phyloP scores from a whole-genome alignment of 2,329 filamentous ascomycete species.

The Pyrenophora graminea region DNA sequence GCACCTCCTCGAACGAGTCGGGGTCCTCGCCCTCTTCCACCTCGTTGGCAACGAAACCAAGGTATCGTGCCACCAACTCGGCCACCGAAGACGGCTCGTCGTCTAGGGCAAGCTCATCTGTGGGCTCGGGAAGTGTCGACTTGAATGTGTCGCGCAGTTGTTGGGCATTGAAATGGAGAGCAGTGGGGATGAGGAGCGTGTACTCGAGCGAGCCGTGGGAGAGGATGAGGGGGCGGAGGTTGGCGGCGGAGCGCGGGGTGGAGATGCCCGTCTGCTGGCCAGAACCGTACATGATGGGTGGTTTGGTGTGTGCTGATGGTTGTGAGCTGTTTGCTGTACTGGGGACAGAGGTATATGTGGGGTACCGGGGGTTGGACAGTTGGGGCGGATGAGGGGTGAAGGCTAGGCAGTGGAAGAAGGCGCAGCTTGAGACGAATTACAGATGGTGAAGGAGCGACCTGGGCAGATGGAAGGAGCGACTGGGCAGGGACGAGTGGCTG shows the following conservation, averaged over 20 bases:
- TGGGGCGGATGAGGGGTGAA: background rate
- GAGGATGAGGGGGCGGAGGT: constrained; percentile 87
- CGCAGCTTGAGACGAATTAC: constrained; percentile 22
- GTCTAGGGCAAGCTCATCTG: constrained; percentile 96
- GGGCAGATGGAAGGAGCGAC: background rate
- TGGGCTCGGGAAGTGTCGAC: constrained; percentile 82
- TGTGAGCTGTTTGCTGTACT: constrained; percentile 8
- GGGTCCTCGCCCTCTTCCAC: constrained; percentile 92
- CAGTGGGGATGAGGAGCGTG: constrained; percentile 92
- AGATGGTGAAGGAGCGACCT: constrained; percentile 25
- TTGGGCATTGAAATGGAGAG: constrained; percentile 92
- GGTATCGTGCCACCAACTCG: constrained; percentile 90
- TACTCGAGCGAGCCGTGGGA: constrained; percentile 94
- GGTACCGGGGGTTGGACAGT: background rate
- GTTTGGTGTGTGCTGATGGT: constrained; percentile 14
- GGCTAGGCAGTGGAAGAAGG: background rate
- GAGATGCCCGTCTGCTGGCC: constrained; percentile 95
- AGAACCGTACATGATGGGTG: constrained; percentile 72
- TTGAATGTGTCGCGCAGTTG: constrained; percentile 92
- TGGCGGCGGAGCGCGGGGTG: constrained; percentile 91
- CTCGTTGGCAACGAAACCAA: constrained; percentile 86
- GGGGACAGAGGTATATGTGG: background rate
- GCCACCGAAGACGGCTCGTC: constrained; percentile 96
- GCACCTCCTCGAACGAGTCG: constrained; percentile 87
- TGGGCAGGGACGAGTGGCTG: constrained; percentile 24